These are phyloP conservation scores for Botrytis fragariae DNA, from an alignment of 2,329 filamentous ascomycete species.

Conservation along the genomic window DNA sequence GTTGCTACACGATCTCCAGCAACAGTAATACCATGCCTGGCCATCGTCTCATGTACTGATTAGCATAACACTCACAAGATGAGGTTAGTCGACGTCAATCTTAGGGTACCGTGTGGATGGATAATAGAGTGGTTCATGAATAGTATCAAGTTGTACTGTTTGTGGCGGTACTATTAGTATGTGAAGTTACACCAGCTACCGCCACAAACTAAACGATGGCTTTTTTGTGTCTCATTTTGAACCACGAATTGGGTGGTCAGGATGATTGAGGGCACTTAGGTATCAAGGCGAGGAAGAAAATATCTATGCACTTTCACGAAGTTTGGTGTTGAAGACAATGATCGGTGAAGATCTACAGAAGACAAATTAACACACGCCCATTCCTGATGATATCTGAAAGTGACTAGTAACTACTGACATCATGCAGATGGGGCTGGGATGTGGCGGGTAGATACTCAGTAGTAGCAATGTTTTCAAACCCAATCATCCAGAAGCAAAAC, in stretches of 20 bases:
- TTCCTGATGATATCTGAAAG: neutral
- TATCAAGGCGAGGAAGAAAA: neutral
- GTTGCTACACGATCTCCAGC: slow-evolving; percentile 24
- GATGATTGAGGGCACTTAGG: neutral
- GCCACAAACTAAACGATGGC: neutral
- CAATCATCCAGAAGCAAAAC: neutral
- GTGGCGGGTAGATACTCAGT: neutral
- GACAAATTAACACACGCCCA: neutral
- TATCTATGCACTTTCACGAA: neutral
- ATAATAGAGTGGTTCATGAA: neutral
- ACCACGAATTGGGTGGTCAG: neutral
- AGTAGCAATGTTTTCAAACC: neutral
- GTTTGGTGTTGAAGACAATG: neutral
- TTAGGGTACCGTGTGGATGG: neutral
- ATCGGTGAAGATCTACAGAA: neutral
- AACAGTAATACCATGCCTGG: slow-evolving; percentile 4
- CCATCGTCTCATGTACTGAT: neutral
- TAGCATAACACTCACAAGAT: neutral
- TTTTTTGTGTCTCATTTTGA: neutral
- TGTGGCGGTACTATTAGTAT: neutral
- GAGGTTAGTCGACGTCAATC: neutral
- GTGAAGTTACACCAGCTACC: neutral
- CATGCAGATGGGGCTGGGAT: neutral
- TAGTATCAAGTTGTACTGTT: neutral
- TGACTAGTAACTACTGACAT: neutral